A percentile compares a stretch with the other conserved stretches of the same genome.
These are phyloP conservation scores for Aspergillus fumigatus DNA, from an alignment of 2,329 filamentous ascomycete species.

Conservation along the genomic window DNA sequence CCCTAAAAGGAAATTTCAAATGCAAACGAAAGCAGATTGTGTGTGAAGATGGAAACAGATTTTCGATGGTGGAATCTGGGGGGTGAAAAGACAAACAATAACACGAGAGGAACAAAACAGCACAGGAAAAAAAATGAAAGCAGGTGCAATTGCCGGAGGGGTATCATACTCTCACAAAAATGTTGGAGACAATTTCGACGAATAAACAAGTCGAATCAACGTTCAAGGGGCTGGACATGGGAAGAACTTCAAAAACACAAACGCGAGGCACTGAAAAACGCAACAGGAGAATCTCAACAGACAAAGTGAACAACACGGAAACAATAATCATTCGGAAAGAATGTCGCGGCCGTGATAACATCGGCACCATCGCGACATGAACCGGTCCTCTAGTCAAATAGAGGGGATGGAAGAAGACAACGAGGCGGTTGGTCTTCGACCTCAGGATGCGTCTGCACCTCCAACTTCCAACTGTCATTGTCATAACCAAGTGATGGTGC, in stretches of 20 bases:
- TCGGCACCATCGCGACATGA: background rate
- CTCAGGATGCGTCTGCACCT: background rate
- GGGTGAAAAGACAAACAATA: background rate
- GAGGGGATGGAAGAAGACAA: constrained; percentile 8
- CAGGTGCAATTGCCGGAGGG: background rate
- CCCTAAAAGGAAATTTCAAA: background rate
- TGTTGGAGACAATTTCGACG: background rate
- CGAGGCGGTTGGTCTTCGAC: background rate
- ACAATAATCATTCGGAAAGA: background rate
- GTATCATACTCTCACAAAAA: background rate
- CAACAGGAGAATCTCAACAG: background rate
- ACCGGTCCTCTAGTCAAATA: constrained; percentile 4
- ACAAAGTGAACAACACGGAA: background rate
- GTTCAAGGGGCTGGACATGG: background rate
- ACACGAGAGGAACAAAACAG: background rate
- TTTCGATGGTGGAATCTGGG: background rate
- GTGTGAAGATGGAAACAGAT: background rate
- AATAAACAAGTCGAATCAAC: background rate
- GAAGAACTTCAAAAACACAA: background rate
- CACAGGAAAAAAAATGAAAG: background rate
- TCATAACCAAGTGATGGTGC: background rate
- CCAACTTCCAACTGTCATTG: constrained; percentile 6
- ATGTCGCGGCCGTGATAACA: background rate
- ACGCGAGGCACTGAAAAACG: background rate
- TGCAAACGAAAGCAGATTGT: background rate